Evolutionary conservation across 2,329 filamentous ascomycete genomes (phyloP), one percentile per base, ranked within the genome.

Genomic region (Akanthomyces muscarius): DNA sequence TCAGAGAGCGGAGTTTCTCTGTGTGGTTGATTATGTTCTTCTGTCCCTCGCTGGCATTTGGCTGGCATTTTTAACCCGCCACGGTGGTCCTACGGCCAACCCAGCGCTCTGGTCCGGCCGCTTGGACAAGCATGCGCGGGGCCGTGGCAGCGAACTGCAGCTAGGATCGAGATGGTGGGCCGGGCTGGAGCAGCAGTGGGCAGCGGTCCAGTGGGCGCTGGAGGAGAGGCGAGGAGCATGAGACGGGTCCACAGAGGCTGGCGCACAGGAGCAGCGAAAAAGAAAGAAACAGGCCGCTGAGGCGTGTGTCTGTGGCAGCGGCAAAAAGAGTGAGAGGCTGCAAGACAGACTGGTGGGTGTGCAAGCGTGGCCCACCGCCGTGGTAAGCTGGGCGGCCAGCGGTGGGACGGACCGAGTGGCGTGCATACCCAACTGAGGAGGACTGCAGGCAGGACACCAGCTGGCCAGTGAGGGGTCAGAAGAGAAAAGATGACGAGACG

Each of bases 101-200:
- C 54, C 54, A 47, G 36, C 41, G 28, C 54, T 45, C 36, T 47
- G 54, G 54, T 57, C 44, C 44, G 23, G 55, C 44, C 11, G 44
- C 28, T 58, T 50, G 44, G 30, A 36, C n/a, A 13, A 38, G 55
- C 25, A 33, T 18, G 21, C 28, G 28, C 55, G 36, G 44, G 42
- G 21, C 44, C 33, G 55, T 28, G 55, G 42, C 41, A 38, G 23
- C 14, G 21, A 58, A 48, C 55, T 58, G 55, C 44, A 50, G 55
- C 55, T 58, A 58, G 42, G 41, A 58, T 50, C 55, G 55, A 50
- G 44, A 58, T 58, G 55, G 30, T 47, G 54, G 54, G 41, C 41
- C 41, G 38, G 10, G 23, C 25, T 56, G 38, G 53, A 45, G 53
- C 23, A 45, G 53, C 23, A n/a, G 53, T 10, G 23, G 23, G 53